Evolutionary conservation across 768 basidiomycete species (phyloP), one percentile per base, ranked within the genome.

Genomic region (Collybiopsis confluens): DNA sequence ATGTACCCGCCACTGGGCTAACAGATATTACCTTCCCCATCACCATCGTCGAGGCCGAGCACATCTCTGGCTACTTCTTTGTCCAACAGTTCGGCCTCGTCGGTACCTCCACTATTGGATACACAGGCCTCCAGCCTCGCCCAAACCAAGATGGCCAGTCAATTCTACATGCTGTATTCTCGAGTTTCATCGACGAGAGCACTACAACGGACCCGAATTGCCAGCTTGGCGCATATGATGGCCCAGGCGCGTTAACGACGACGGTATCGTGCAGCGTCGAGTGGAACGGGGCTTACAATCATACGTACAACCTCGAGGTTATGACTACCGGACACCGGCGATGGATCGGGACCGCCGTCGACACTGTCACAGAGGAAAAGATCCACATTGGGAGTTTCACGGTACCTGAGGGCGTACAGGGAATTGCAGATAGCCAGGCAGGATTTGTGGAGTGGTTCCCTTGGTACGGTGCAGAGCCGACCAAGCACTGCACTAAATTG

Each of bases 401-500:
- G 10, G 36, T 58, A 10, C 53, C 53, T 11, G 27, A 24, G 9
- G 37, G 45, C 11, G 21, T 33, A 21, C 40, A 37, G 9, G 56
- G 56, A 6, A 54, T 58, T n/a, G 1, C 23, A 46, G 38, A 46
- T 41, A 33, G 27, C 23, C 53, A 54, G 40, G 44, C 2, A 4
- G 56, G 56, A 5, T 54, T 58, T 36, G 56, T 58, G 13, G 56
- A 58, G 56, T 58, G 54, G 52, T 54, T 33, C 28, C 53, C 53
- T 16, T 57, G 56, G 56, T 53, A 56, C 28, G 4, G 16, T 10
- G 35, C 16, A 5, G 46, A 28, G 18, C 45, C 36, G 6, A 6
- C 35, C 23, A 48, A 28, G 23, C 35, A 52, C 44, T 52, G 49
- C 51, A 30, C 44, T 3, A n/a, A 21, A 3, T 44, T 56, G 24